Conservation (phyloP, 2,329 filamentous ascomycete genomes). For the Leptoxyphium fumago region DNA sequence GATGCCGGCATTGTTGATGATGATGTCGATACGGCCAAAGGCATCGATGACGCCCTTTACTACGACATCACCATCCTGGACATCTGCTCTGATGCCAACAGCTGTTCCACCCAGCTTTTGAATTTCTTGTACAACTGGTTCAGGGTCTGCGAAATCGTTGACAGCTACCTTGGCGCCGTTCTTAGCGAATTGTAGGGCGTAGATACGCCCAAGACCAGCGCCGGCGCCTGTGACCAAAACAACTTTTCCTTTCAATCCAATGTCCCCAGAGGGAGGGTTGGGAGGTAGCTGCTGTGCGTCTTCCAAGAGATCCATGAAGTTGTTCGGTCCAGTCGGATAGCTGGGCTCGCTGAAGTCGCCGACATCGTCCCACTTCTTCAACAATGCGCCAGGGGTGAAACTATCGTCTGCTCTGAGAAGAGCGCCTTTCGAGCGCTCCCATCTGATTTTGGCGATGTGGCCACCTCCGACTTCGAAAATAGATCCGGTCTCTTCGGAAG, state of each 20-base stretch:
- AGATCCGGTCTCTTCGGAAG: slow-evolving; percentile 71
- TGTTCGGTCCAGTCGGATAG: slow-evolving; percentile 70
- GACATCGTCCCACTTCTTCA: slow-evolving; percentile 81
- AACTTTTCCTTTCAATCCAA: slow-evolving; percentile 73
- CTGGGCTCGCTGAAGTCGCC: slow-evolving; percentile 72
- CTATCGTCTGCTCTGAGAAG: slow-evolving; percentile 77
- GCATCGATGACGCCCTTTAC: slow-evolving; percentile 88
- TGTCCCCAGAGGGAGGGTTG: slow-evolving; percentile 56
- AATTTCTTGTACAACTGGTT: slow-evolving; percentile 83
- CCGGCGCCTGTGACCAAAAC: slow-evolving; percentile 79
- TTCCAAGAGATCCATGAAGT: slow-evolving; percentile 78
- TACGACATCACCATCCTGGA: slow-evolving; percentile 80
- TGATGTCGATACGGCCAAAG: slow-evolving; percentile 83
- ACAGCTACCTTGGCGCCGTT: slow-evolving; percentile 76
- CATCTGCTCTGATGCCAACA: slow-evolving; percentile 81
- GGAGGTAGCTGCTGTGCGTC: slow-evolving; percentile 63
- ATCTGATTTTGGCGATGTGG: slow-evolving; percentile 81
- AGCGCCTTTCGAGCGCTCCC: slow-evolving; percentile 83
- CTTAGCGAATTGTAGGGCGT: slow-evolving; percentile 76
- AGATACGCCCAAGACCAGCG: slow-evolving; percentile 80
- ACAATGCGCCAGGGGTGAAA: slow-evolving; percentile 74
- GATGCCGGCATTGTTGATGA: slow-evolving; percentile 97
- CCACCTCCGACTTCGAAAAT: slow-evolving; percentile 94
- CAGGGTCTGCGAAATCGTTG: slow-evolving; percentile 89
- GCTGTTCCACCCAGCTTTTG: slow-evolving; percentile 79